These are phyloP conservation scores for Funneliformis mosseae DNA, from an alignment of 192 early-diverging fungal species.

Conservation along the genomic window DNA sequence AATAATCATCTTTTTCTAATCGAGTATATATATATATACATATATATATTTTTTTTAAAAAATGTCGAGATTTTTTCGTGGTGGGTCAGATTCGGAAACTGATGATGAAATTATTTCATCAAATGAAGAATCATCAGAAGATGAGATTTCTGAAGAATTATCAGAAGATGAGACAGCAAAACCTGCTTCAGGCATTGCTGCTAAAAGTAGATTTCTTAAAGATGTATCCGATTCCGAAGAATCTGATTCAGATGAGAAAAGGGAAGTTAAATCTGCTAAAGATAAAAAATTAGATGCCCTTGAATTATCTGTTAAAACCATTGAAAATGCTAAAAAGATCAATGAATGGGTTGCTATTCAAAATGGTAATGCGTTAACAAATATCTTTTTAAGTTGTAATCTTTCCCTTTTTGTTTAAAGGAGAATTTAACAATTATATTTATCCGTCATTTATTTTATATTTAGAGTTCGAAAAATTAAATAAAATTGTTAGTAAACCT, in stretches of 20 bases:
- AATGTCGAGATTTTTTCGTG: conserved; percentile 91
- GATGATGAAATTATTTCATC: conserved; percentile 64
- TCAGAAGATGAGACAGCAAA: conserved; percentile 56
- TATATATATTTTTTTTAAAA: conserved; percentile 13
- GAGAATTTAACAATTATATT: neutral
- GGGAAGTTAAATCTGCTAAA: conserved; percentile 77
- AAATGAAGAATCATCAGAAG: conserved; percentile 55
- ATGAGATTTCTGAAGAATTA: conserved; percentile 43
- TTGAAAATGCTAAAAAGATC: conserved; percentile 79
- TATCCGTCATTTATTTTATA: conserved; percentile 20
- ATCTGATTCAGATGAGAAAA: conserved; percentile 68
- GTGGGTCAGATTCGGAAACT: conserved; percentile 65
- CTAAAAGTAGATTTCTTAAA: conserved; percentile 47
- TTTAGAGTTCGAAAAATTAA: conserved; percentile 89
- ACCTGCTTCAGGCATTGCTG: conserved; percentile 37
- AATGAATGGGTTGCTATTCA: conserved; percentile 86
- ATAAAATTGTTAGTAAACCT: conserved; percentile 65
- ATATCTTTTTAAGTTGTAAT: neutral
- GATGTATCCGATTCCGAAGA: conserved; percentile 53
- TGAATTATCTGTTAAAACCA: conserved; percentile 59
- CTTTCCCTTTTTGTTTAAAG: too few species aligned
- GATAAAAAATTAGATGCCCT: conserved; percentile 91
- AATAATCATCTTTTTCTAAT: too few species aligned
- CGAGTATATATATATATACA: too few species aligned
- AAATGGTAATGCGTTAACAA: conserved; percentile 63